Evolutionary conservation across 805 yeast species (phyloP).

Genomic region (Naumovozyma dairenensis): DNA sequence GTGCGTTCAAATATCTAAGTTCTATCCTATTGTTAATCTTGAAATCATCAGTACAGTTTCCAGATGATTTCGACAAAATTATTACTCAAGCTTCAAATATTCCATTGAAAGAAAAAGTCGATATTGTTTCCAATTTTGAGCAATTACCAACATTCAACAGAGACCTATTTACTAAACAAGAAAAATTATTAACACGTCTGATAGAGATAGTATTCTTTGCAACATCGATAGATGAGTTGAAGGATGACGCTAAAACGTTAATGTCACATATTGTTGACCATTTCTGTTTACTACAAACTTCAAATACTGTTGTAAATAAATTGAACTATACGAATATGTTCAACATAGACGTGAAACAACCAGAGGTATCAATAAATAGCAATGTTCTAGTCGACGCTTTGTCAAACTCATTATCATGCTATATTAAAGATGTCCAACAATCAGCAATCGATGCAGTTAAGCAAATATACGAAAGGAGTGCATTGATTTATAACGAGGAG

Average conservation of each 20-base stretch:
- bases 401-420: constrained; percentile 69
- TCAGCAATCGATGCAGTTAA: constrained; percentile 63
- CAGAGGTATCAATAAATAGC: constrained; percentile 58
- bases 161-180: constrained; percentile 46
- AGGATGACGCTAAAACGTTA: constrained; percentile 54
- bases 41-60: constrained; percentile 31
- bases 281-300: constrained; percentile 66
- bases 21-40: constrained; percentile 60
- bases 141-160: constrained; percentile 39
- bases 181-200: constrained; percentile 52
- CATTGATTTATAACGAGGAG: constrained; percentile 58
- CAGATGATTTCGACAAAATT: constrained; percentile 33
- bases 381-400: constrained; percentile 65
- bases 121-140: constrained; percentile 28
- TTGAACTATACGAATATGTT: constrained; percentile 61
- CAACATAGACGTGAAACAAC: constrained; percentile 71
- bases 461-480: constrained; percentile 50
- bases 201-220: constrained; percentile 67
- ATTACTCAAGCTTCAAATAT: constrained; percentile 42
- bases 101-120: constrained; percentile 22
- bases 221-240: constrained; percentile 61
- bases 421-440: constrained; percentile 56
- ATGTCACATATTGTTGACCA: constrained; percentile 67
- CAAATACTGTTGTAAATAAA: constrained; percentile 60
- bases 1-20: constrained; percentile 67